Conservation (phyloP, 352 stramenopile genomes). For the Pythium vanterpoolii region DNA sequence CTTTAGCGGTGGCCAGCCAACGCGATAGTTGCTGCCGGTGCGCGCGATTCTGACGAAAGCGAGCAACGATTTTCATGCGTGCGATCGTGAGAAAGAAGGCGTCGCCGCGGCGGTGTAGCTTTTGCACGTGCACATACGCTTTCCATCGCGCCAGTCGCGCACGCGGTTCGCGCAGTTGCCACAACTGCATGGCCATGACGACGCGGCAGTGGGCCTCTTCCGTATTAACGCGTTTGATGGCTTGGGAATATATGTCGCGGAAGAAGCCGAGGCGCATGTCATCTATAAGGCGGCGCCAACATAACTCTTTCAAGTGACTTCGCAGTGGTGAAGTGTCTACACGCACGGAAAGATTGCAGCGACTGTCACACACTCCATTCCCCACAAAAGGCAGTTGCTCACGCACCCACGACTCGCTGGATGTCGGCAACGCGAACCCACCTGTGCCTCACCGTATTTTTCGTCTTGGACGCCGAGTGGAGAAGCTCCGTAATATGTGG, state of each 20-base stretch:
- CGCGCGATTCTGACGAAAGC: constrained; percentile 22
- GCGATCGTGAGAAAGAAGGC: constrained; percentile 25
- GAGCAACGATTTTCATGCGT: constrained; percentile 24
- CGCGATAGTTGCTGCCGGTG: constrained; percentile 27
- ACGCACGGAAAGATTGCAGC: neutral
- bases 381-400: neutral
- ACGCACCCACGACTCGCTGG: constrained; percentile 24
- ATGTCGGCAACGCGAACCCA: constrained; percentile 20
- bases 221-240: constrained; percentile 31
- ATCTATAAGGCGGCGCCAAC: constrained; percentile 54
- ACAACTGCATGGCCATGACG: constrained; percentile 38
- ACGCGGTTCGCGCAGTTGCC: constrained; percentile 43
- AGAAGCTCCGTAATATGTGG: constrained; percentile 31
- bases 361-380: neutral
- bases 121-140: constrained; percentile 33
- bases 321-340: constrained; percentile 27
- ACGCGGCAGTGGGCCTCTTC: constrained; percentile 33
- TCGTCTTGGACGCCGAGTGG: neutral
- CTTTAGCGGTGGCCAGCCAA: constrained; percentile 18
- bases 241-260: constrained; percentile 40
- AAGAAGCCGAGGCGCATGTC: constrained; percentile 58
- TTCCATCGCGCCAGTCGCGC: constrained; percentile 45
- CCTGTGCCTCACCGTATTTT: neutral
- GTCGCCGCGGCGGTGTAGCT: constrained; percentile 29
- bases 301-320: constrained; percentile 30